A percentile compares a stretch with the other conserved stretches of the same genome.
Conservation (phyloP, 768 basidiomycete species). For the Tephrocybe sp. region DNA sequence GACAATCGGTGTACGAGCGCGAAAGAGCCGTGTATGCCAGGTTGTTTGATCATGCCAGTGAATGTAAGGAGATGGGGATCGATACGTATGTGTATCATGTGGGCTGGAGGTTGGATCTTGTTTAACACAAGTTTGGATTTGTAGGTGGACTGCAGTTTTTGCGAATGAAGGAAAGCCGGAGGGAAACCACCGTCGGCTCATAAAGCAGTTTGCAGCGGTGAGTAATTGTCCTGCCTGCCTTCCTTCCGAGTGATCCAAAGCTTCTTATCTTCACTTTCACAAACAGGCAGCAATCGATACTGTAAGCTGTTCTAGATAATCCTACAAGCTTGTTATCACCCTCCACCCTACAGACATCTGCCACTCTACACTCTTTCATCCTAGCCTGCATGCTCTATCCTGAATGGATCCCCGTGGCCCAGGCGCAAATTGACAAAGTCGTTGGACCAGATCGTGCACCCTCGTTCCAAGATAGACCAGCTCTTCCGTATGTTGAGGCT, state of each 20-base stretch:
- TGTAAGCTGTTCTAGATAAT: background rate
- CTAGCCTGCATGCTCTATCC: background rate
- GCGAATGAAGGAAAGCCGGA: background rate
- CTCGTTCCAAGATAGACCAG: background rate
- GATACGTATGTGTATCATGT: background rate
- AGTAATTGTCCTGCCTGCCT: background rate
- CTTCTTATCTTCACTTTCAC: background rate
- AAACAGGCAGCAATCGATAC: background rate
- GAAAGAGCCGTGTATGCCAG: background rate
- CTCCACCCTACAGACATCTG: background rate
- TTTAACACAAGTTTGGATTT: background rate
- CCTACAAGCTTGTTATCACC: too few species aligned
- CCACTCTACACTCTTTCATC: background rate
- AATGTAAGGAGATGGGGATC: background rate
- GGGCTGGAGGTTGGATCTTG: background rate
- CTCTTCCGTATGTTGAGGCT: background rate
- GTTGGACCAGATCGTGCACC: background rate
- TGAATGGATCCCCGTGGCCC: background rate
- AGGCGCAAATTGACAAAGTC: background rate
- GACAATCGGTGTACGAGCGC: background rate
- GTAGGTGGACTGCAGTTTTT: background rate
- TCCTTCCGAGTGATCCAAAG: background rate
- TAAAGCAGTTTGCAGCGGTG: background rate
- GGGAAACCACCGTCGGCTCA: background rate
- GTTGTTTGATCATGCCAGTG: background rate